Evolutionary conservation across 345 rosid species (phyloP).

Genomic region (Arabis hirsuta): DNA sequence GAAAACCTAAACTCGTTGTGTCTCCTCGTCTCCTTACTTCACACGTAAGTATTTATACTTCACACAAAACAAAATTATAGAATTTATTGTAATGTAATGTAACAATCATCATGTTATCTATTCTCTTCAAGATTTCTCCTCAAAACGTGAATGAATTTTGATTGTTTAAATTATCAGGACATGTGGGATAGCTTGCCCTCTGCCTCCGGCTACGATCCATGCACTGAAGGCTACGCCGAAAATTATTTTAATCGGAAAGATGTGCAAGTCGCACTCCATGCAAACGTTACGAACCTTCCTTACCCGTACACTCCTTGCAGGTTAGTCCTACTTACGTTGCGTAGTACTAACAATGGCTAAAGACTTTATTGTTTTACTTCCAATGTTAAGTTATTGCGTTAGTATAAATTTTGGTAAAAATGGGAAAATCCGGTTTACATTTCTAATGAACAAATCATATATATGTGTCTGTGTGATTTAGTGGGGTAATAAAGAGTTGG

Average conservation of each 20-base stretch:
- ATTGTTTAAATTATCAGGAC: conserved; percentile 48
- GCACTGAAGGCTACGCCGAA: conserved; percentile 58
- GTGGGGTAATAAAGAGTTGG: conserved; percentile 52
- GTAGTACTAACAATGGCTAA: neutral
- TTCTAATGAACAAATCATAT: neutral
- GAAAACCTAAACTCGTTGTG: conserved; percentile 38
- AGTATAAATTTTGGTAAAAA: conserved; percentile 3
- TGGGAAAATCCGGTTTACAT: neutral
- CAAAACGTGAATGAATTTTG: neutral
- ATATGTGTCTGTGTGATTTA: conserved; percentile 22
- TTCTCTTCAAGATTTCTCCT: neutral
- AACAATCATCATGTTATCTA: neutral
- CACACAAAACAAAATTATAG: neutral
- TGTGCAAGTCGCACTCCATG: conserved; percentile 75
- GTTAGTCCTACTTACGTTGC: conserved; percentile 36
- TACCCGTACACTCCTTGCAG: conserved; percentile 75
- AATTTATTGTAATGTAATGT: neutral
- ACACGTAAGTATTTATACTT: conserved; percentile 16
- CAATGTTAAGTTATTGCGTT: neutral
- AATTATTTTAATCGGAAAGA: conserved; percentile 65
- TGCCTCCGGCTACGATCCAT: conserved; percentile 79
- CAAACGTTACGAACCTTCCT: conserved; percentile 62
- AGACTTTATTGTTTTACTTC: neutral
- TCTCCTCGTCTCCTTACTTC: conserved; percentile 49
- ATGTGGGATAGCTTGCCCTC: conserved; percentile 55